Evolutionary conservation across 2,329 filamentous ascomycete species (phyloP).

Genomic region (Zymoseptoria pseudotritici): DNA sequence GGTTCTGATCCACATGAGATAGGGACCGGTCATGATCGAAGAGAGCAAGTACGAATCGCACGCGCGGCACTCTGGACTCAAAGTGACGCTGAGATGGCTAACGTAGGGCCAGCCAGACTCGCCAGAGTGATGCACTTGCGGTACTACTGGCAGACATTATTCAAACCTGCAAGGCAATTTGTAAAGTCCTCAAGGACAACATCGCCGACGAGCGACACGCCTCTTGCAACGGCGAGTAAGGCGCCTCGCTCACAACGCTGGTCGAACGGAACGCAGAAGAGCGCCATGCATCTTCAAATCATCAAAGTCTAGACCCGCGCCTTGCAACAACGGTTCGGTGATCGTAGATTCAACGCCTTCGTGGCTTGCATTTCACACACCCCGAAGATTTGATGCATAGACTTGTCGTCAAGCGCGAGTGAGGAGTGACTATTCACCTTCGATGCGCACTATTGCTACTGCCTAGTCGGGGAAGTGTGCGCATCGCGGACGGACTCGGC

Average conservation of each 20-base stretch:
- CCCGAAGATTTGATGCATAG: not conserved
- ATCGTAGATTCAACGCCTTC: not conserved
- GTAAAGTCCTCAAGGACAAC: not conserved
- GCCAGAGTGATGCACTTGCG: no score
- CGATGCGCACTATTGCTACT: not conserved
- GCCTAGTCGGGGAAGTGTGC: not conserved
- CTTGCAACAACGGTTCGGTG: not conserved
- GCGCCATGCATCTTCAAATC: not conserved
- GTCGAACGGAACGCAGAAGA: not conserved
- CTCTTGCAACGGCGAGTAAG: not conserved
- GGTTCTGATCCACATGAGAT: no score
- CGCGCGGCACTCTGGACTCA: not conserved
- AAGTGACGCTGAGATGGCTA: not conserved
- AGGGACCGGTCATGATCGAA: no score
- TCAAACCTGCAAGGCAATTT: not conserved
- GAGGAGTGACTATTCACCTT: not conserved
- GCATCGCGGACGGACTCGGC: not conserved
- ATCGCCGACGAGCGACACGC: not conserved
- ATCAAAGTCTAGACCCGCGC: not conserved
- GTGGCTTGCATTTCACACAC: not conserved
- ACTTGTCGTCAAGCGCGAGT: not conserved
- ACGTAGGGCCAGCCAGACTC: not conserved
- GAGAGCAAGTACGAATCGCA: not conserved
- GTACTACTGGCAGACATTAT: not conserved
- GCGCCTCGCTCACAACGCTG: not conserved